A percentile compares a stretch with the other conserved stretches of the same genome.
phyloP scores from a whole-genome alignment of 2,329 filamentous ascomycete genomes.

The Aspergillus niger region DNA sequence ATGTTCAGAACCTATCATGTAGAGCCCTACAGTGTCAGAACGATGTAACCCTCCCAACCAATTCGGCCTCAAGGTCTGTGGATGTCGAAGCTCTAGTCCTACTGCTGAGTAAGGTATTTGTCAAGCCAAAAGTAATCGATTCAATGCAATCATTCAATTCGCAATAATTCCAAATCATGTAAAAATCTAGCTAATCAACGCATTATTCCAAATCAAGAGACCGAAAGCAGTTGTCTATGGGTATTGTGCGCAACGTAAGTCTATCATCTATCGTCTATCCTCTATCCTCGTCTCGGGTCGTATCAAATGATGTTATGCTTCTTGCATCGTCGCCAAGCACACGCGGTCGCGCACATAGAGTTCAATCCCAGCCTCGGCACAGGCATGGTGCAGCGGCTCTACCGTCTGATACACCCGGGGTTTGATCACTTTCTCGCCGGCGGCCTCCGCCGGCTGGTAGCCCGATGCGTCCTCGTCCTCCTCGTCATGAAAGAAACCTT shows the following conservation, averaged over 20 bases:
- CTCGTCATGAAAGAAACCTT: constrained; percentile 32
- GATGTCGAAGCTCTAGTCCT: too few relatives aligned
- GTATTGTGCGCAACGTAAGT: neutral
- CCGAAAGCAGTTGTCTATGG: neutral
- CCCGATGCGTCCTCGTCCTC: constrained; percentile 26
- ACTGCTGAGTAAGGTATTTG: too few relatives aligned
- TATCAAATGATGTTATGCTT: constrained; percentile 1
- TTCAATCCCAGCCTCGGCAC: constrained; percentile 24
- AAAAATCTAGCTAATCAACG: neutral
- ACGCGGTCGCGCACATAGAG: constrained; percentile 30
- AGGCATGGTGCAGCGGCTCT: constrained; percentile 25
- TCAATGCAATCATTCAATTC: too few relatives aligned
- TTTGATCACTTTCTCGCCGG: constrained; percentile 22
- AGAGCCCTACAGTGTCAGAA: too few relatives aligned
- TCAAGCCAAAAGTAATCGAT: too few relatives aligned
- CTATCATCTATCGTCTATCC: neutral
- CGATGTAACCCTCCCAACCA: too few relatives aligned
- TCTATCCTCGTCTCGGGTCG: neutral
- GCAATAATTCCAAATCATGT: neutral
- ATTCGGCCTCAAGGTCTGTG: too few relatives aligned
- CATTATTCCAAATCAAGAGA: neutral
- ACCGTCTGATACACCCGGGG: constrained; percentile 26
- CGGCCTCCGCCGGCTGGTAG: constrained; percentile 9
- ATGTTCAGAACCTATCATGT: too few relatives aligned
- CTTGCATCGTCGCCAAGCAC: constrained; percentile 20